Evolutionary conservation across 2,329 filamentous ascomycete species (phyloP).

Genomic region (Colletotrichum spinosum): DNA sequence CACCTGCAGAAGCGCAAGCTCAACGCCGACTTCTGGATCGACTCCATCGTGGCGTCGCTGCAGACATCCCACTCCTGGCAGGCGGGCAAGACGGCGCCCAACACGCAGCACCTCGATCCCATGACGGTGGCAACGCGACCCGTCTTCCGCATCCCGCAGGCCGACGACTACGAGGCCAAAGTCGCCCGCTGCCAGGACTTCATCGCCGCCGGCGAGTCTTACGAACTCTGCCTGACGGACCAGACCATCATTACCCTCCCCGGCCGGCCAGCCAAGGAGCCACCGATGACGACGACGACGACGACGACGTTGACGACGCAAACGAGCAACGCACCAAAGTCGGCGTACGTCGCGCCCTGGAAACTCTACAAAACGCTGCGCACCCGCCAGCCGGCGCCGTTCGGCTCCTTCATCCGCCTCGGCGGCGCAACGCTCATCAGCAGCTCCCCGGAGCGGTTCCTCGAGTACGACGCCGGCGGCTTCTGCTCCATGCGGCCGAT

Average conservation of each 20-base stretch:
- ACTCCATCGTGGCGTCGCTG: constrained; percentile 44
- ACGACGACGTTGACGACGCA: constrained; percentile 34
- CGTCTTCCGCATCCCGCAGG: constrained; percentile 54
- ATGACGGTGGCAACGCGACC: constrained; percentile 27
- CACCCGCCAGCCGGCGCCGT: constrained; percentile 81
- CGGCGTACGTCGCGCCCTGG: constrained; percentile 64
- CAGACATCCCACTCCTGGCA: constrained; percentile 49
- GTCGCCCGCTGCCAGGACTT: constrained; percentile 77
- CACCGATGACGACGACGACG: constrained; percentile 22
- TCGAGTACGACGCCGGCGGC: constrained; percentile 67
- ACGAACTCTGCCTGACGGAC: constrained; percentile 86
- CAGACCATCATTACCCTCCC: constrained; percentile 72
- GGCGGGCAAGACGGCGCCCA: constrained; percentile 24
- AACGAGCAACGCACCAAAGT: constrained; percentile 35
- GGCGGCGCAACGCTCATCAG: constrained; percentile 78
- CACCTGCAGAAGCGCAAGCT: constrained; percentile 57
- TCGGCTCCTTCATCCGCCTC: constrained; percentile 84
- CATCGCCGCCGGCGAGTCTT: constrained; percentile 83
- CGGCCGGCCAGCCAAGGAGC: constrained; percentile 1
- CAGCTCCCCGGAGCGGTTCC: constrained; percentile 90
- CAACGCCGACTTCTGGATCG: constrained; percentile 46
- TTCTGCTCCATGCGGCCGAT: constrained; percentile 88
- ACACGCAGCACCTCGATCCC: constrained; percentile 8
- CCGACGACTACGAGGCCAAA: constrained; percentile 70
- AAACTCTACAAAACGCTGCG: constrained; percentile 78